Evolutionary conservation across 129 eudicot genomes (phyloP).

Genomic region (Artemisia argyi): DNA sequence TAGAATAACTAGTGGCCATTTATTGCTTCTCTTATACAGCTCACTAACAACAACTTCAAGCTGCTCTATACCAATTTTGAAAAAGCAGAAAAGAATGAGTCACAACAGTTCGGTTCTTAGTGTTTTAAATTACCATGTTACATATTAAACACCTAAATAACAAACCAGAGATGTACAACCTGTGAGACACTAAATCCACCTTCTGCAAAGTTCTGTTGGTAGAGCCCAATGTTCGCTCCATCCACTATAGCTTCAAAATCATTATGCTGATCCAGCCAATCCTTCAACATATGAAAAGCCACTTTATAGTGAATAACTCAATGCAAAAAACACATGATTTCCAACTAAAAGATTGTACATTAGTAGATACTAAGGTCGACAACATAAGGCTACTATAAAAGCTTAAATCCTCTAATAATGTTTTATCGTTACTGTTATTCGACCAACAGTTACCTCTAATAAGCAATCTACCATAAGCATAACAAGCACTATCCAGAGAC

Average conservation of each 20-base stretch:
- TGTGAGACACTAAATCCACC: slow-evolving; percentile 95
- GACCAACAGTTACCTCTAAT: background rate
- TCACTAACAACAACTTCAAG: slow-evolving; percentile 83
- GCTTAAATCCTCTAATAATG: background rate
- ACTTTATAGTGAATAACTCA: too few relatives aligned
- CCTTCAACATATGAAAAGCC: slow-evolving; percentile 36
- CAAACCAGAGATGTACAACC: slow-evolving; percentile 44
- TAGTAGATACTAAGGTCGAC: background rate
- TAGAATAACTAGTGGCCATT: slow-evolving; percentile 89
- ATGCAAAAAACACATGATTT: too few relatives aligned
- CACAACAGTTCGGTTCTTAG: slow-evolving; percentile 6
- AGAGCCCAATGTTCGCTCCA: slow-evolving; percentile 92
- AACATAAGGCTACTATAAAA: background rate
- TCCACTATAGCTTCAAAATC: slow-evolving; percentile 83
- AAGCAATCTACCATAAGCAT: background rate
- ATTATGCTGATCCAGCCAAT: slow-evolving; percentile 69
- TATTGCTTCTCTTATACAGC: slow-evolving; percentile 62
- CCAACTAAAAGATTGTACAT: too few relatives aligned
- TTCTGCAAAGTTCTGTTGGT: slow-evolving; percentile 88
- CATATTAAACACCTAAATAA: slow-evolving; percentile 9
- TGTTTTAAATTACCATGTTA: background rate
- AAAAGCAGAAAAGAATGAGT: slow-evolving; percentile 14
- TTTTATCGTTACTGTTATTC: too few relatives aligned
- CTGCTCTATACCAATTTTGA: slow-evolving; percentile 61
- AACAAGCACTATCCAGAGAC: background rate